Base-by-base conservation (phyloP, 441 rosid species). In the Capsella rubella region DNA sequence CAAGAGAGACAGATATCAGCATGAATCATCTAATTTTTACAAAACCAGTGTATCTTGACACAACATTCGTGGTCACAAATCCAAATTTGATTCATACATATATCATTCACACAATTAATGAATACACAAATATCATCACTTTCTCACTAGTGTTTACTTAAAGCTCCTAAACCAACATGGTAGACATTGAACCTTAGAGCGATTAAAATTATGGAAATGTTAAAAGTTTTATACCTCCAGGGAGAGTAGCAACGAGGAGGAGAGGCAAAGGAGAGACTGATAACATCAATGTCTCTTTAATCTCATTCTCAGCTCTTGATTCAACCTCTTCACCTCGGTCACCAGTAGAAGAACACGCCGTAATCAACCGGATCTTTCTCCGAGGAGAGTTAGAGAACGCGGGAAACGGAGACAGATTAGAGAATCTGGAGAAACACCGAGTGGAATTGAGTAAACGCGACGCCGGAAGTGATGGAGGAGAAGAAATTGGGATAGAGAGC, bases 221-320 rank as follows among this genome's bases (percentile, higher is more conserved):
- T 21, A 21, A 21, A 21, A 29, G 37, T 6, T 34, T 32, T 34
- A 34, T 34, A 34, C 97, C 97, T 87, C 95, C 97, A 29, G 95
- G 97, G 77, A 94, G 91, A 63, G 95, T 80, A 80, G 89, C 92
- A 29, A 88, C 39, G 76, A 87, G 49, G 25, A 91, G 79, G 51
- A 91, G 68, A 70, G 95, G 87, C 72, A 90, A 46, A 80, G 95
- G 94, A 73, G 73, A 61, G 76, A 91, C 78, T 53, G 97, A 91
- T 78, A 80, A 84, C 47, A 94, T 42, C 28, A 87, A 42, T 10
- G 91, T 85, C 85, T 87, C 90, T 37, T 12, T 37, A 18, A 75
- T 43, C 74, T 62, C 85, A 27, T 42, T 80, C 46, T 57, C 31
- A 40, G 35, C 69, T 25, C 72, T 78, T 11, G 13, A 15, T 60